Conservation (phyloP, 1,139 yeast genomes). For the Magnusiomyces paraingens region DNA sequence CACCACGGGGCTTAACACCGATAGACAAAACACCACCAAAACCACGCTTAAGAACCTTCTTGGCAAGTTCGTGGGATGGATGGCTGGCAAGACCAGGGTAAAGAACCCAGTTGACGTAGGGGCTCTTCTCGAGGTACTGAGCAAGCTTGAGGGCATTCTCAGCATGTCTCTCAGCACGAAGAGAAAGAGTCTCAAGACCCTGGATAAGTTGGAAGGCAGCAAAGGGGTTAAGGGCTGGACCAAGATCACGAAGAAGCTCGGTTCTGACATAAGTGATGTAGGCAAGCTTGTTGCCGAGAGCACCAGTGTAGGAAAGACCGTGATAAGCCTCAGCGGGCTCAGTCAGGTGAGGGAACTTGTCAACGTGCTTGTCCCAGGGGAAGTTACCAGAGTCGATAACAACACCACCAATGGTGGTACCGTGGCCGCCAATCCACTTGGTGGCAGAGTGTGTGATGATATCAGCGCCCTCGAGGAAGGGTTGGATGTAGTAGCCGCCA, state of each 20-base stretch:
- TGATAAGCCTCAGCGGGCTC: slow-evolving; percentile 91
- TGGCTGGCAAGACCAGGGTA: slow-evolving; percentile 87
- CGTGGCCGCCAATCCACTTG: slow-evolving; percentile 98
- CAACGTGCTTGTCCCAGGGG: slow-evolving; percentile 82
- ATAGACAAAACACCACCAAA: slow-evolving; percentile 85
- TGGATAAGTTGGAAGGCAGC: slow-evolving; percentile 78
- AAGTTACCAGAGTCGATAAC: slow-evolving; percentile 86
- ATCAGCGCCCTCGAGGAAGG: slow-evolving; percentile 86
- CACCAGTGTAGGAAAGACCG: slow-evolving; percentile 75
- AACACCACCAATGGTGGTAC: slow-evolving; percentile 91
- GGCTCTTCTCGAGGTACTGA: slow-evolving; percentile 61
- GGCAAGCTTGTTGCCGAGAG: slow-evolving; percentile 66
- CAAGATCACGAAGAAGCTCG: slow-evolving; percentile 86
- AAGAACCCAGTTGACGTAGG: slow-evolving; percentile 78
- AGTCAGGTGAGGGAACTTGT: slow-evolving; percentile 81
- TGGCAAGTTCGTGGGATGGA: slow-evolving; percentile 72
- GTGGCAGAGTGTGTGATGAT: slow-evolving; percentile 86
- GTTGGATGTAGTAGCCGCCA: slow-evolving; percentile 83
- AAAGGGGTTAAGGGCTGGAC: slow-evolving; percentile 85
- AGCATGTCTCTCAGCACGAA: slow-evolving; percentile 90
- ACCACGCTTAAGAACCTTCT: slow-evolving; percentile 70
- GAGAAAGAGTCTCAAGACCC: slow-evolving; percentile 89
- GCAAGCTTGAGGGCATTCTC: slow-evolving; percentile 80
- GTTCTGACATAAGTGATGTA: slow-evolving; percentile 75
- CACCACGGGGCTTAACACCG: slow-evolving; percentile 57